Percentiles rank a stretch among this genome's conserved stretches.
Evolutionary conservation across 495 filamentous ascomycete species (phyloP).

Genomic region (Trichoderma asperelloides): DNA sequence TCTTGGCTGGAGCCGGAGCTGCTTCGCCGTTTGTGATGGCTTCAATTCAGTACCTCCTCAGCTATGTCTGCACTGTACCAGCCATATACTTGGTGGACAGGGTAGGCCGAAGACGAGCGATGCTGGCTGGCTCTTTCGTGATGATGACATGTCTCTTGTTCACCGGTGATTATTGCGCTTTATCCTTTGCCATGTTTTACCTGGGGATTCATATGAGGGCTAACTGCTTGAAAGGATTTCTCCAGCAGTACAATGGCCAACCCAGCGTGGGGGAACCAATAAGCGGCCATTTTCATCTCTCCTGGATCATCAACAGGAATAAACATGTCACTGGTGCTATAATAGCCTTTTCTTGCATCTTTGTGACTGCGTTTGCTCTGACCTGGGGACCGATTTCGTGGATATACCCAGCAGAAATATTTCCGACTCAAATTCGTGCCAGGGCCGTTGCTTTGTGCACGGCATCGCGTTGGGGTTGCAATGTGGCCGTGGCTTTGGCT

Average conservation of each 20-base stretch:
- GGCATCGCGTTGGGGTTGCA: slow-evolving; percentile 62
- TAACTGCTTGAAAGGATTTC: slow-evolving; percentile 12
- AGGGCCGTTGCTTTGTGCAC: slow-evolving; percentile 57
- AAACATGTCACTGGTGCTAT: slow-evolving; percentile 44
- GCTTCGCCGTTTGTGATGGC: slow-evolving; percentile 57
- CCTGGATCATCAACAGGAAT: slow-evolving; percentile 49
- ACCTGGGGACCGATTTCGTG: slow-evolving; percentile 75
- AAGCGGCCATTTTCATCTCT: slow-evolving; percentile 35
- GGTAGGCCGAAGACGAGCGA: slow-evolving; percentile 64
- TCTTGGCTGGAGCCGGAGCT: slow-evolving; percentile 61
- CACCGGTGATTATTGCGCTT: slow-evolving; percentile 35
- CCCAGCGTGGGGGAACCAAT: slow-evolving; percentile 28
- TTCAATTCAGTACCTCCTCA: slow-evolving; percentile 70
- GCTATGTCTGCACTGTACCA: slow-evolving; percentile 54
- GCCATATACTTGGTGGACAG: slow-evolving; percentile 70
- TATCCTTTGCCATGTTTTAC: not conserved
- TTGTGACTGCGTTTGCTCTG: slow-evolving; percentile 64
- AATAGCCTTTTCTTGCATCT: slow-evolving; percentile 77
- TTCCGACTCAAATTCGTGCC: slow-evolving; percentile 59
- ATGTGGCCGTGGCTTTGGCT: slow-evolving; percentile 54
- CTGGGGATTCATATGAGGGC: not conserved
- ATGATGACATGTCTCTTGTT: slow-evolving; percentile 66
- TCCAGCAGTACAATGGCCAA: slow-evolving; percentile 49
- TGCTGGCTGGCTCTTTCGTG: slow-evolving; percentile 65
- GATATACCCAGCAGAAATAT: slow-evolving; percentile 74